Evolutionary conservation across 2,329 filamentous ascomycete species (phyloP).

Genomic region (Sordariomycetes sp.): DNA sequence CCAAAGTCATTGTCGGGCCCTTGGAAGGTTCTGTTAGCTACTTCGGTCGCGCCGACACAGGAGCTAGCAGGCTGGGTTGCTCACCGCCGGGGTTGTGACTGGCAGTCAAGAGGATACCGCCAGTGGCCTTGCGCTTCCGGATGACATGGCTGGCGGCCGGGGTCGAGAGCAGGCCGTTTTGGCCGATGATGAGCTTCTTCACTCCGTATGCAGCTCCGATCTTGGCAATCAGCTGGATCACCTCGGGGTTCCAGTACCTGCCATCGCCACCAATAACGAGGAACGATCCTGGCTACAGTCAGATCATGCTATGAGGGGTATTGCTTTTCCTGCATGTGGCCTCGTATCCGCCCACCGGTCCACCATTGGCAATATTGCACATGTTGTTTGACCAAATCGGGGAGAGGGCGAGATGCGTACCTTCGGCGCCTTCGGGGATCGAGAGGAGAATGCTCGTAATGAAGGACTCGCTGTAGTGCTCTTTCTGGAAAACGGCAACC

Average conservation of each 20-base stretch:
- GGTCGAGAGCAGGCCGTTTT: conserved; percentile 92
- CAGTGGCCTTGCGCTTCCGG: conserved; percentile 85
- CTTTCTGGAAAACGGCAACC: conserved; percentile 93
- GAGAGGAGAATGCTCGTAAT: conserved; percentile 88
- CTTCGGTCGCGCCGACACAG: background rate
- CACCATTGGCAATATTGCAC: background rate
- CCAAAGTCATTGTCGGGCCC: conserved; percentile 91
- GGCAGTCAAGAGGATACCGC: conserved; percentile 90
- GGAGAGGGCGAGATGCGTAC: conserved; percentile 19
- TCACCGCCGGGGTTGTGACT: conserved; percentile 96
- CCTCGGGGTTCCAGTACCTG: conserved; percentile 93
- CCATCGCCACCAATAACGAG: conserved; percentile 97
- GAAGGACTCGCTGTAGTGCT: conserved; percentile 93
- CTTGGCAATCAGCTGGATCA: conserved; percentile 92
- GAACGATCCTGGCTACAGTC: conserved; percentile 43
- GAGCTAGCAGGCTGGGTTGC: conserved; percentile 14
- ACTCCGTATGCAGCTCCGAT: conserved; percentile 94
- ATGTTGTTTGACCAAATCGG: too few relatives aligned
- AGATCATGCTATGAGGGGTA: background rate
- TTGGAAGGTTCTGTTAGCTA: conserved; percentile 19
- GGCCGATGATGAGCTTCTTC: conserved; percentile 95
- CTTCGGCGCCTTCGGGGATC: conserved; percentile 86
- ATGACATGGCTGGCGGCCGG: conserved; percentile 95
- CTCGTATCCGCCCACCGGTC: background rate
- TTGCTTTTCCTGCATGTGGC: too few relatives aligned